Conservation (phyloP, 495 filamentous ascomycete genomes). For the Penicillium arizonense region DNA sequence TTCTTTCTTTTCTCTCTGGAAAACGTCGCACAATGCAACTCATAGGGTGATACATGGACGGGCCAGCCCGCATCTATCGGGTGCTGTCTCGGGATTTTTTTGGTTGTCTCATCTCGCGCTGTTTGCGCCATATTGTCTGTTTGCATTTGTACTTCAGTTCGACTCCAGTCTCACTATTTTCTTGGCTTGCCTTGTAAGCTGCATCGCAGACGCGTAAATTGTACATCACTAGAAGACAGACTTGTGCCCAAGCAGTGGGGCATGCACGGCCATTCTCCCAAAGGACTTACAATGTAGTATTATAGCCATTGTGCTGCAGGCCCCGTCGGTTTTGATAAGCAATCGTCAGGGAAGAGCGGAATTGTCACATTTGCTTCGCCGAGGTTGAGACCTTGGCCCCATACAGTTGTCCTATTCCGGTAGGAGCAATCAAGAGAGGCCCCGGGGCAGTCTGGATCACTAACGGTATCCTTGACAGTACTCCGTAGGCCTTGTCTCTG, state of each 20-base stretch:
- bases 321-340: not conserved
- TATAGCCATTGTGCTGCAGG: constrained; percentile 6
- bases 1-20: not conserved
- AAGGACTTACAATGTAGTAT: not conserved
- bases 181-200: not conserved
- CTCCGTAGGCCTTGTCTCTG: not conserved
- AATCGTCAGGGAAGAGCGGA: not conserved
- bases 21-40: not conserved
- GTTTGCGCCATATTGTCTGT: not conserved
- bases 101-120: not conserved
- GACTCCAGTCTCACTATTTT: not conserved
- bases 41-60: not conserved
- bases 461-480: not conserved
- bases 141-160: not conserved
- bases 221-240: not conserved
- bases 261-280: constrained; percentile 10
- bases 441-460: not conserved
- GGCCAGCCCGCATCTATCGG: not conserved
- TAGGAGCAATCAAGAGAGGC: not conserved
- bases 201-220: constrained; percentile 1
- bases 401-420: not conserved
- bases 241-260: constrained; percentile 11
- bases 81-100: constrained; percentile 3
- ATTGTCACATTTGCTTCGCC: not conserved
- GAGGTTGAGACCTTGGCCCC: not conserved